Evolutionary conservation across 192 early-diverging fungal species (phyloP), one percentile per base, ranked within the genome.

Genomic region (Podila epigama): DNA sequence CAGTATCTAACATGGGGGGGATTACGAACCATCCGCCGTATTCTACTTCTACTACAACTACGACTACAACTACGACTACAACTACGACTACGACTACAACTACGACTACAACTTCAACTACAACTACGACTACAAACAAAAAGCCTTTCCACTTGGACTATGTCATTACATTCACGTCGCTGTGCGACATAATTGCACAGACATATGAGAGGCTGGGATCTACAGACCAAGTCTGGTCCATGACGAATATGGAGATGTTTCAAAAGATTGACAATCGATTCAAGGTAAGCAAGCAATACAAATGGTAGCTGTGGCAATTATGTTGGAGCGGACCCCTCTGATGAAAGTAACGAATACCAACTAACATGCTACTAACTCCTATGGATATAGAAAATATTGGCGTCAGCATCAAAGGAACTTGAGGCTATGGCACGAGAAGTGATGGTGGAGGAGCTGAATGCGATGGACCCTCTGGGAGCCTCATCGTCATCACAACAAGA

Each of bases 101-200:
- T n/a, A n/a, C n/a, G n/a, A n/a, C n/a, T n/a, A n/a, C n/a, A n/a
- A n/a, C n/a, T n/a, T n/a, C n/a, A n/a, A n/a, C n/a, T n/a, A n/a
- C n/a, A n/a, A n/a, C n/a, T n/a, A n/a, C n/a, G n/a, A 29, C 10
- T 29, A 4, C 6, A 36, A 36, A n/a, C 16, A 11, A 48, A 56
- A 59, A 75, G 71, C 71, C 71, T 1, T 75, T 75, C 60, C 52
- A 29, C 33, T 28, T 75, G 36, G 71, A 75, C 37, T 75, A 67
- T 57, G 41, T 75, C 1, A 66, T 75, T 1, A 75, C 71, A 37
- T 75, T 75, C 60, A 37, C 71, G 12, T 75, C 71, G 13, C 36
- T 75, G 15, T 75, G 71, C 25, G 71, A 75, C 41, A 50, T 63
- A 53, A 75, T 75, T n/a, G 71, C 64, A 9, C 71, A 75, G 29